phyloP scores from a whole-genome alignment of 495 filamentous ascomycete genomes.

The Diplogelasinospora grovesii region DNA sequence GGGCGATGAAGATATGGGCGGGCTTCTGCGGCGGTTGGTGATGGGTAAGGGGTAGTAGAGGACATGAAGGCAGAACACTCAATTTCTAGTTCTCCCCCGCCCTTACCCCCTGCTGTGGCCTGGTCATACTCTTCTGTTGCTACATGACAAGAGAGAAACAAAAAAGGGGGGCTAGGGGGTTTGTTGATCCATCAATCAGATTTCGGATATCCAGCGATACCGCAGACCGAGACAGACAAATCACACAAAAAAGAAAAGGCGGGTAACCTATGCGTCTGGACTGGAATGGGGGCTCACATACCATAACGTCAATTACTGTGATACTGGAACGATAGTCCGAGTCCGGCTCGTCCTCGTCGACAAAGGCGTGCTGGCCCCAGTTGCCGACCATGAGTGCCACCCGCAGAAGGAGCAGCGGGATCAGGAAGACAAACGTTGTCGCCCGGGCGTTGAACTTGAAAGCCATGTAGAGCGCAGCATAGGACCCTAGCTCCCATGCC shows the following conservation, averaged over 20 bases:
- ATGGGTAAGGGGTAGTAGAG: too few relatives aligned
- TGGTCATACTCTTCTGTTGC: too few relatives aligned
- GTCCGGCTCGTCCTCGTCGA: conserved; percentile 60
- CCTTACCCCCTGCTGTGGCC: too few relatives aligned
- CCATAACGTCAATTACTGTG: conserved; percentile 64
- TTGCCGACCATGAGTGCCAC: conserved; percentile 73
- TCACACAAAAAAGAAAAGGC: neutral
- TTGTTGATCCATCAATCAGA: too few relatives aligned
- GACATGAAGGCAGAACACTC: too few relatives aligned
- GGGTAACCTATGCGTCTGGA: too few relatives aligned
- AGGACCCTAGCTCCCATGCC: conserved; percentile 52
- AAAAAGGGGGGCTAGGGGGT: neutral
- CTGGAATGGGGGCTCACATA: conserved; percentile 39
- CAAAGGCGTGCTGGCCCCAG: conserved; percentile 72
- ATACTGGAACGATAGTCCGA: conserved; percentile 68
- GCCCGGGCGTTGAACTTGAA: conserved; percentile 42
- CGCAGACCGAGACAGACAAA: neutral
- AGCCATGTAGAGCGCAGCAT: conserved; percentile 38
- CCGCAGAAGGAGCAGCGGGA: conserved; percentile 55
- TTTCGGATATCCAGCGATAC: too few relatives aligned
- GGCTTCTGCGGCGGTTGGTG: too few relatives aligned
- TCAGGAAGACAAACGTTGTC: conserved; percentile 49
- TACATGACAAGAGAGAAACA: neutral
- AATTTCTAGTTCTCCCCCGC: too few relatives aligned
- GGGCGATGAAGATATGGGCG: too few relatives aligned